These are phyloP conservation scores for Ascochyta clinopodiicola DNA, from an alignment of 2,329 filamentous ascomycete genomes.

Conservation along the genomic window DNA sequence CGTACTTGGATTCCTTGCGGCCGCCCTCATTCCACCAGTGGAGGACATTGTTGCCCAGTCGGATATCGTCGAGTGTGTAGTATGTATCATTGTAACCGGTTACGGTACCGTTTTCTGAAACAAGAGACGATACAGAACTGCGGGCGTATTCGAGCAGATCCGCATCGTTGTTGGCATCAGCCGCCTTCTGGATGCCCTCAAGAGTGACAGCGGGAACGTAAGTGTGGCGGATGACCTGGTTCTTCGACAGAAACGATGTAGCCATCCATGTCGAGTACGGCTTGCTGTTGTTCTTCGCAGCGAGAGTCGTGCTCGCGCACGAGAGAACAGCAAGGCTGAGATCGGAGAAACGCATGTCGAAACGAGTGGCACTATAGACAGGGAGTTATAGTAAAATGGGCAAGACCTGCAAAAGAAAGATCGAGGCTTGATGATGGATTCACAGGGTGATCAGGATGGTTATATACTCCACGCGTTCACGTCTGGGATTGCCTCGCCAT, in stretches of 20 bases:
- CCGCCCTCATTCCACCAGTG: constrained; percentile 56
- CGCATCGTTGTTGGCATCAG: constrained; percentile 53
- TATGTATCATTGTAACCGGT: constrained; percentile 55
- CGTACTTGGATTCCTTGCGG: constrained; percentile 55
- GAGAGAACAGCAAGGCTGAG: constrained; percentile 32
- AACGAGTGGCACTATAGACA: constrained; percentile 18
- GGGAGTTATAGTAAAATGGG: constrained; percentile 4
- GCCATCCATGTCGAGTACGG: constrained; percentile 53
- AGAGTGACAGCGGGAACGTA: constrained; percentile 58
- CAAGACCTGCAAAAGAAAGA: constrained; percentile 4
- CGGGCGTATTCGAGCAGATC: constrained; percentile 55
- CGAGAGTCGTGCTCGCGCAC: constrained; percentile 27
- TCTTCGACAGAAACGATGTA: constrained; percentile 55
- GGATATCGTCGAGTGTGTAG: constrained; percentile 59
- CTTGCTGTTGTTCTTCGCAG: constrained; percentile 28
- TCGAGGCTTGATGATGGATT: constrained; percentile 10
- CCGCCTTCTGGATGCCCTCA: constrained; percentile 56
- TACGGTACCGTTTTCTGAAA: constrained; percentile 57
- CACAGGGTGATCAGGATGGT: constrained; percentile 4
- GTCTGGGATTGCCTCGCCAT: constrained; percentile 6
- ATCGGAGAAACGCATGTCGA: constrained; percentile 35
- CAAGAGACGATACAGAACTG: constrained; percentile 56
- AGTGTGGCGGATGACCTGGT: constrained; percentile 49
- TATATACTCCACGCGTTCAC: constrained; percentile 11
- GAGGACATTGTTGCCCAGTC: constrained; percentile 61